Percentiles rank a stretch among this genome's conserved stretches.
Evolutionary conservation across 768 basidiomycete species (phyloP).

Genomic region (Leccinum imitatum): DNA sequence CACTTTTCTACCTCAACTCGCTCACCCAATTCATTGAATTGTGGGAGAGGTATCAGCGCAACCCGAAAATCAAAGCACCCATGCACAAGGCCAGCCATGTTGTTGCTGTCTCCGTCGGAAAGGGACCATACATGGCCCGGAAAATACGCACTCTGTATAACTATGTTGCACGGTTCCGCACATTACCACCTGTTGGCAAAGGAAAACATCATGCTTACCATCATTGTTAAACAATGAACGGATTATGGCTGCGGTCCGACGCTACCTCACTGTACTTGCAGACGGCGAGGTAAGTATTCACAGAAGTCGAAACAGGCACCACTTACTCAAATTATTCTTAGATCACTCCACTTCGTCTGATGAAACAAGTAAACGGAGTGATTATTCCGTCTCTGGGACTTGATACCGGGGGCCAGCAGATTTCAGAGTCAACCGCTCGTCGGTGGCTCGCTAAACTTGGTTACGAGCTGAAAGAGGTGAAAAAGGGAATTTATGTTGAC

Average conservation of each 20-base stretch:
- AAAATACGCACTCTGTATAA: background rate
- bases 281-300: background rate
- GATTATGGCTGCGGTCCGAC: background rate
- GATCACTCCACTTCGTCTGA: background rate
- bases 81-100: background rate
- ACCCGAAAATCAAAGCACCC: background rate
- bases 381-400: background rate
- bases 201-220: background rate
- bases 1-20: background rate
- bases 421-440: background rate
- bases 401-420: background rate
- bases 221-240: background rate
- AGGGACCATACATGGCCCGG: background rate
- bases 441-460: background rate
- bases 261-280: background rate
- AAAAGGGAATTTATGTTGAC: background rate
- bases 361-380: background rate
- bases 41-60: background rate
- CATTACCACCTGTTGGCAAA: background rate
- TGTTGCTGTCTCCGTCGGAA: background rate
- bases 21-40: background rate
- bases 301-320: too few relatives aligned
- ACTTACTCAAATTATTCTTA: background rate
- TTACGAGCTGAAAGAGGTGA: background rate
- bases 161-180: background rate